Conservation (phyloP, 169 alveolate species). For the Plasmodium relictum region DNA sequence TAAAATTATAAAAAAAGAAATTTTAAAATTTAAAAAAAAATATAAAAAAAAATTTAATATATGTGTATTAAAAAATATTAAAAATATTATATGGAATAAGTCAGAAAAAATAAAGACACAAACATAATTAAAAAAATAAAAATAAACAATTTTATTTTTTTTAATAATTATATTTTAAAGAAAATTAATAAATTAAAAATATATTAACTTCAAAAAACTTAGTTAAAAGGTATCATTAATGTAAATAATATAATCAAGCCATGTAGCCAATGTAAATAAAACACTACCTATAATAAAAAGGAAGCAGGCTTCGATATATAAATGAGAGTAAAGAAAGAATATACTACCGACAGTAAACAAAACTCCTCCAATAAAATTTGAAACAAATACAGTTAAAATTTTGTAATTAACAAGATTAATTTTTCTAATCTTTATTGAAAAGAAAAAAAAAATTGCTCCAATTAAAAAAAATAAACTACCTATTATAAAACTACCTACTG, state of each 20-base stretch:
- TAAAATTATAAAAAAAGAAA: too few species aligned
- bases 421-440: constrained; percentile 1
- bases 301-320: constrained; percentile 34
- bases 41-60: too few species aligned
- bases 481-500: constrained; percentile 21
- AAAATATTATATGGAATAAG: too few species aligned
- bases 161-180: background rate
- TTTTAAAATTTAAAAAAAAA: too few species aligned
- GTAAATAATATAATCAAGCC: constrained; percentile 42
- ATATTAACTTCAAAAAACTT: too few species aligned
- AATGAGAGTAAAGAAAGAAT: constrained; percentile 18
- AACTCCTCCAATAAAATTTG: constrained; percentile 50
- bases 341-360: constrained; percentile 60
- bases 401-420: constrained; percentile 28
- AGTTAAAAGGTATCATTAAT: background rate
- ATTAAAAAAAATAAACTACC: constrained; percentile 54
- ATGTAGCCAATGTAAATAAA: constrained; percentile 50
- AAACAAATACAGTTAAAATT: constrained; percentile 24
- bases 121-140: too few species aligned
- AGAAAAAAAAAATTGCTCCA: constrained; percentile 52
- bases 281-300: constrained; percentile 52
- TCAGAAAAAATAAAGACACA: too few species aligned
- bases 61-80: too few species aligned
- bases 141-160: too few species aligned
- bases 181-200: background rate